Evolutionary conservation across 805 yeast species (phyloP).

Genomic region (Pichia cephalocereana): DNA sequence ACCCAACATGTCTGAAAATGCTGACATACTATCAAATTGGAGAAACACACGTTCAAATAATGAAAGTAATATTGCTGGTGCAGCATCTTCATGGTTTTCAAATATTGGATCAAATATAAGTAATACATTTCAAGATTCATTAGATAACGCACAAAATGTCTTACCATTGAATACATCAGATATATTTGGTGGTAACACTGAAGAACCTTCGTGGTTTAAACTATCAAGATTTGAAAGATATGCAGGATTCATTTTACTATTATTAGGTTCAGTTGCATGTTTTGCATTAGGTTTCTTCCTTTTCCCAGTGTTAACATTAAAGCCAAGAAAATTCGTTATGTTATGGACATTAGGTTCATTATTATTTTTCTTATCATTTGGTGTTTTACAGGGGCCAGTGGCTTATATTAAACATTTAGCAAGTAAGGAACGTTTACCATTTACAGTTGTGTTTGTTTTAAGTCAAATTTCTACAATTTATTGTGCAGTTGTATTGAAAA

Average conservation of each 20-base stretch:
- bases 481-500: slow-evolving; percentile 60
- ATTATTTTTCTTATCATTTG: slow-evolving; percentile 81
- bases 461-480: slow-evolving; percentile 72
- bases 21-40: slow-evolving; percentile 23
- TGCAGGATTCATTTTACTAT: slow-evolving; percentile 65
- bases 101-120: slow-evolving; percentile 9
- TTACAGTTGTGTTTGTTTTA: slow-evolving; percentile 72
- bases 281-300: slow-evolving; percentile 73
- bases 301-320: slow-evolving; percentile 81
- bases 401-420: slow-evolving; percentile 66
- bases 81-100: slow-evolving; percentile 8
- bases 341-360: slow-evolving; percentile 89
- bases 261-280: slow-evolving; percentile 70
- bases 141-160: slow-evolving; percentile 51
- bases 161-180: slow-evolving; percentile 57
- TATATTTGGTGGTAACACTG: slow-evolving; percentile 28
- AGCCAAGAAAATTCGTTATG: slow-evolving; percentile 86
- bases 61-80: slow-evolving; percentile 6
- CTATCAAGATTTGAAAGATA: slow-evolving; percentile 73
- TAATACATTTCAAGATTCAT: slow-evolving; percentile 17
- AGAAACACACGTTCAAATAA: slow-evolving; percentile 12
- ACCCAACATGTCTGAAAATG: not conserved
- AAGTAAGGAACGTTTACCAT: slow-evolving; percentile 68
- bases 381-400: slow-evolving; percentile 87
- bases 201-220: slow-evolving; percentile 72